Conservation (phyloP, 2,329 filamentous ascomycete genomes). For the Aspergillus amoenus region DNA sequence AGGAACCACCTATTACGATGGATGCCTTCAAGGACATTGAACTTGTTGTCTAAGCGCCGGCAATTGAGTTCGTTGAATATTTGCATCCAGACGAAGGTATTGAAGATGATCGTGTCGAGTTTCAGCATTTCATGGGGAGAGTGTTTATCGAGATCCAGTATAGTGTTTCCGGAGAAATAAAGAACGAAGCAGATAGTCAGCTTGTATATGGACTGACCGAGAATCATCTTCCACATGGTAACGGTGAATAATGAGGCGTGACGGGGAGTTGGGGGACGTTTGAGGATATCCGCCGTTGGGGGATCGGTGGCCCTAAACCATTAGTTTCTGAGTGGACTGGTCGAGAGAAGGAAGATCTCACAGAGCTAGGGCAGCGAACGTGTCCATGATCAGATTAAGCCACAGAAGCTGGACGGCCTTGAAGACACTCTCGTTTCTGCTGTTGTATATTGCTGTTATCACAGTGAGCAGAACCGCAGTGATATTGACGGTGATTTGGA, state of each 20-base stretch:
- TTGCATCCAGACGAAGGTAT: constrained; percentile 99
- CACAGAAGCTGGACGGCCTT: constrained; percentile 89
- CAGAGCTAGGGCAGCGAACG: constrained; percentile 82
- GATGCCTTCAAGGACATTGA: constrained; percentile 93
- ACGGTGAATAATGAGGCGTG: constrained; percentile 75
- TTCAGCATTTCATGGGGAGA: constrained; percentile 52
- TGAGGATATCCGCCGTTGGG: constrained; percentile 73
- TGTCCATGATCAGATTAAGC: constrained; percentile 98
- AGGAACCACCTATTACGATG: constrained; percentile 85
- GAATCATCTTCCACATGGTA: constrained; percentile 99
- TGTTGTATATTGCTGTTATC: constrained; percentile 75
- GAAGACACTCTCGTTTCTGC: constrained; percentile 70
- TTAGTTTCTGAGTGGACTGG: not conserved
- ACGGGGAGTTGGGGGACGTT: constrained; percentile 76
- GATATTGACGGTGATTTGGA: constrained; percentile 77
- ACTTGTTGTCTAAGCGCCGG: constrained; percentile 86
- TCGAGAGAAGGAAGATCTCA: constrained; percentile 2
- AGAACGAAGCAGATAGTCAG: constrained; percentile 75
- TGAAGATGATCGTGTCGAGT: constrained; percentile 85
- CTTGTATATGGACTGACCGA: constrained; percentile 89
- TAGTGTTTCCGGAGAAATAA: constrained; percentile 68
- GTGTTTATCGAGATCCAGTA: constrained; percentile 50
- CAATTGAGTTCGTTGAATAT: constrained; percentile 99
- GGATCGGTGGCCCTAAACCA: constrained; percentile 69
- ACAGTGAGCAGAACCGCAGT: constrained; percentile 90